Base-by-base conservation (phyloP, 768 basidiomycete genomes). In the Lentinula raphanica region DNA sequence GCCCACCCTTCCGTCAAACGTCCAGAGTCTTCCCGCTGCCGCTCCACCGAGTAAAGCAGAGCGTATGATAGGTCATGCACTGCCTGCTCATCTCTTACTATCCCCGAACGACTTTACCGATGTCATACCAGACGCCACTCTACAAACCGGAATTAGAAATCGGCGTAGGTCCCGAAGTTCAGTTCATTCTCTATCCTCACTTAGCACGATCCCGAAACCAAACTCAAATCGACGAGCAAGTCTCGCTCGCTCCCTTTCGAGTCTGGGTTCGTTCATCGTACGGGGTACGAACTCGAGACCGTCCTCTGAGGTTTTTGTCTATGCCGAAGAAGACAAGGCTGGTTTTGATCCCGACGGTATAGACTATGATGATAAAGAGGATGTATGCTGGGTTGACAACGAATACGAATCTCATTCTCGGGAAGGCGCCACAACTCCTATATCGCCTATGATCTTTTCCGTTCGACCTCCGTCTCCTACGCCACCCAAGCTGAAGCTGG, bases 381-480 rank as follows among this genome's bases (percentile, higher is more conserved):
- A 56, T 25, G 36, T 53, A 8, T 56, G 54, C 23, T 56, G 54
- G 54, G 28, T 56, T 11, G 54, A 56, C 11, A 56, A 56, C 28
- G 44, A 56, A 56, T 56, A 15, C 19, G 54, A 54, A 4, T 25
- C 53, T 3, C 25, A 25, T n/a, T 35, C 27, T n/a, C 5, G 54
- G 45, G 40, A 56, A 9, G 42, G 54, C 6, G 25, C 38, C 13
- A 11, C 6, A 1, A 56, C 54, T 1, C 39, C 54, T n/a, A 36
- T 56, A 29, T 56, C 54, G 4, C 54, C 54, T 4, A 56, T 56
- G 39, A 32, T 56, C 1, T 56, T 56, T 25, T 56, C 54, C 8
- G 54, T 38, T 31, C 54, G 54, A 56, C 40, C 54, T 27, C 40
- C 39, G 5, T 56, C 54, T 11, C 54, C 54, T 12, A 23, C n/a